phyloP scores from a whole-genome alignment of 2,329 filamentous ascomycete species.

The Teratosphaeria pseudoeucalypti region DNA sequence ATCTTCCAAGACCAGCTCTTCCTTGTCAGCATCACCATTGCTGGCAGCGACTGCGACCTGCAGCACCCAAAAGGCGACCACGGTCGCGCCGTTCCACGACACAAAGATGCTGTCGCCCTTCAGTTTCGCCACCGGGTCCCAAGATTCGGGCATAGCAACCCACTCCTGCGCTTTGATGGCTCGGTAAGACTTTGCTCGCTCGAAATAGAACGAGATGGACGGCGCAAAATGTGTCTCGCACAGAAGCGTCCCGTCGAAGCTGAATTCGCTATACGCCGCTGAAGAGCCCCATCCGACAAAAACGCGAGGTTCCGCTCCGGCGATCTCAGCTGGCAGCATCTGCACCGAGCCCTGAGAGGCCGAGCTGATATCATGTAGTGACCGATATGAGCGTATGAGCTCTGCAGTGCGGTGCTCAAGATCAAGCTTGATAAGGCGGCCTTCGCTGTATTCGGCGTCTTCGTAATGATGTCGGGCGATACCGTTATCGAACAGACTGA shows the following conservation, averaged over 20 bases:
- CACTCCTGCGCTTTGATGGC: conserved; percentile 25
- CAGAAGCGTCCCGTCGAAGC: conserved; percentile 29
- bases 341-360: conserved; percentile 45
- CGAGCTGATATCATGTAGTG: conserved; percentile 30
- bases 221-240: conserved; percentile 35
- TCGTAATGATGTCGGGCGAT: conserved; percentile 34
- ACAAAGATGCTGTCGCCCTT: conserved; percentile 34
- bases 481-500: conserved; percentile 40
- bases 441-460: conserved; percentile 27
- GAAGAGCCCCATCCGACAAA: conserved; percentile 49
- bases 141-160: conserved; percentile 16
- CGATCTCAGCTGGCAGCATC: conserved; percentile 29
- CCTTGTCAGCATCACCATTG: background rate
- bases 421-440: conserved; percentile 31
- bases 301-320: conserved; percentile 32
- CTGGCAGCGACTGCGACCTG: conserved; percentile 11
- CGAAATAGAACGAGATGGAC: conserved; percentile 17
- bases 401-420: conserved; percentile 32
- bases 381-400: conserved; percentile 35
- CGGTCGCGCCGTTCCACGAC: conserved; percentile 43
- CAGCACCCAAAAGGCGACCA: conserved; percentile 35
- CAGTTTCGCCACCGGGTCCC: conserved; percentile 13
- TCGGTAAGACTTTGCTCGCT: conserved; percentile 28
- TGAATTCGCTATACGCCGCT: conserved; percentile 40
- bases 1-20: conserved; percentile 5